Evolutionary conservation across 2,329 filamentous ascomycete species (phyloP), one percentile per base, ranked within the genome.

Genomic region (Lasiodiplodia sp.): DNA sequence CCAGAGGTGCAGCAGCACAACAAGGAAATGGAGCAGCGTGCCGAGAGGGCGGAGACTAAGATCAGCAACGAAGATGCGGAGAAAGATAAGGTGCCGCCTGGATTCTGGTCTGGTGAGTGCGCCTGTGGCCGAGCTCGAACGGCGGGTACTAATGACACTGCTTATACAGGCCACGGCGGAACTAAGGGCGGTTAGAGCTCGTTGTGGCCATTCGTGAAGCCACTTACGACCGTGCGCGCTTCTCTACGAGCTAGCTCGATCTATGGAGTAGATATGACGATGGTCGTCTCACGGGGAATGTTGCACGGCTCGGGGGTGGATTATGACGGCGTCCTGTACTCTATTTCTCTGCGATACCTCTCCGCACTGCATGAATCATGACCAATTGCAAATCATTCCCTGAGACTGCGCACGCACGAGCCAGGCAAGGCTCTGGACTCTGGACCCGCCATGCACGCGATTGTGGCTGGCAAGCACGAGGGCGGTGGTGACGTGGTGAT

Each of bases 1-100:
- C 71, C 78, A 68, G 63, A 71, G 2, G 81, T 83, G 25, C 78
- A 75, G 76, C 64, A 80, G 73, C 82, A 84, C 72, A 84, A 84
- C 70, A 66, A 75, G 71, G 81, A 83, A 71, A 78, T 84, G 77
- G 78, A 80, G 34, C 69, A 78, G 63, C 76, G 81, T 72, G 75
- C 78, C 73, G 81, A 83, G 71, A 78, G 75, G 76, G 75, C 81
- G 69, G 71, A 78, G 71, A 78, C 80, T 70, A 76, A 77, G 76
- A 75, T 77, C 63, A 73, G 69, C 56, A 77, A 79, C 69, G 73
- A 78, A 70, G 78, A 82, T 7, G 75, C 73, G 18, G 68, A 78
- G 68, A 80, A 81, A 70, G 79, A 83, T 40, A 81, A 82, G 71
- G 81, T 82, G 21, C 68, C 74, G 18, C 75, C 75, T 66, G 70